Evolutionary conservation across 1,139 yeast genomes (phyloP), one percentile per base, ranked within the genome.

Genomic region (Geotrichum bryndzae): DNA sequence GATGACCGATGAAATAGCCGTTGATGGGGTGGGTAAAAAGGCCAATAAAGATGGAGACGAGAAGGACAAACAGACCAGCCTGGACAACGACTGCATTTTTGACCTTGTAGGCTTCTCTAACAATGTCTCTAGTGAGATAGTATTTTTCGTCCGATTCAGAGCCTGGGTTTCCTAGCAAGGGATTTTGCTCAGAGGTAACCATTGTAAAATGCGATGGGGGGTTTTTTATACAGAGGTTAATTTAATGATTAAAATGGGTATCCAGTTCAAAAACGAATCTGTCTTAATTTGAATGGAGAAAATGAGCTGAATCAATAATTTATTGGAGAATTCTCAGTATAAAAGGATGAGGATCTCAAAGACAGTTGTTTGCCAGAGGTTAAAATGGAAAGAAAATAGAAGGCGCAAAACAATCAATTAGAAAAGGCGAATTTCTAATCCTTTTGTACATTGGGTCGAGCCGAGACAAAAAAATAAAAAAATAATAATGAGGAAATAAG

Each of bases 1-100:
- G 72, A 60, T 69, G 72, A 31, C 66, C 66, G 5, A 68, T 66
- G 46, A 57, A 57, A 56, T 69, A 69, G 31, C 67, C 60, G 35
- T 66, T 62, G 45, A 66, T 41, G 29, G 67, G 65, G 45, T 63
- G 61, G 8, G 64, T 62, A 38, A 66, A 53, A 15, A 68, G 61
- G 15, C 61, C 67, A 50, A 63, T 59, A 48, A 60, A 62, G 31
- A 66, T 53, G 27, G 66, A 56, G 18, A 48, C 52, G 13, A 62
- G 50, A 46, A 67, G 59, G 11, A 65, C 48, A 8, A 66, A 25
- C 15, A 66, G 56, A 2, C 69, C 68, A 13, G 56, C 46, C 31
- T 67, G 68, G 15, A 64, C 65, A 1, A 62, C 59, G 2, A 67
- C 51, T 8, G 68, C 67, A 1, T 57, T 38, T 23, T 51, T 56